Evolutionary conservation across 176 grass and related monocot species (phyloP), one percentile per base, ranked within the genome.

Genomic region (Dactylis glomerata): DNA sequence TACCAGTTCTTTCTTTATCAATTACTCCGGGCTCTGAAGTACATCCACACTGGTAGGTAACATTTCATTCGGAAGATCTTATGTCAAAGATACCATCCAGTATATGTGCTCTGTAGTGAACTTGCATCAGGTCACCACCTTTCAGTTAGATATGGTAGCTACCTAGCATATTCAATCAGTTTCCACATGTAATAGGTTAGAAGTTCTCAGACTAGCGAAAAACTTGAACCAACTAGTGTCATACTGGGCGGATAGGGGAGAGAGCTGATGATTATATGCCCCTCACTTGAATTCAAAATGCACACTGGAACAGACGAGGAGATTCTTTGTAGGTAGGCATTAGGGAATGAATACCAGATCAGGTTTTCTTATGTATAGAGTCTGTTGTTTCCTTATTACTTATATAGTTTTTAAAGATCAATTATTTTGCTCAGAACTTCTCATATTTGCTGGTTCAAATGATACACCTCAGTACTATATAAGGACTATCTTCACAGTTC

Each of bases 1-100:
- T 99, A 96, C 76, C 96, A 99, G 71, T 99, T 99, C 78, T 99
- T 99, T 91, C 87, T 99, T 28, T 99, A 99, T 61, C 96, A 99
- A 87, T 87, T 99, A 58, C 87, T 99, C 59, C 96, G 96, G 11
- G 96, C 96, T 77, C 86, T 99, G n/a, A 99, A 99, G 65, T 99
- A 99, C 85, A 99, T 99, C 65, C 96, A 99, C 84, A 94, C 96
- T 44, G 96, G 96, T 95, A 77, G 14, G 69, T 44, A 68, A 42
- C 75, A 31, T 63, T 31, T 79, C 59, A 46, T 79, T 27, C 23
- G 11, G 38, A 73, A 82, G 20, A 73, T 61, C 31, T 26, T 77
- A 82, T 4, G 20, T 76, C 66, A 23, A 19, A 37, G 11, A 56
- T 64, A 20, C 23, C 24, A 34, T 50, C 55, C 14, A 12, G 24